Conservation (phyloP, 2,329 filamentous ascomycete species). For the Diaporthe ampelina region DNA sequence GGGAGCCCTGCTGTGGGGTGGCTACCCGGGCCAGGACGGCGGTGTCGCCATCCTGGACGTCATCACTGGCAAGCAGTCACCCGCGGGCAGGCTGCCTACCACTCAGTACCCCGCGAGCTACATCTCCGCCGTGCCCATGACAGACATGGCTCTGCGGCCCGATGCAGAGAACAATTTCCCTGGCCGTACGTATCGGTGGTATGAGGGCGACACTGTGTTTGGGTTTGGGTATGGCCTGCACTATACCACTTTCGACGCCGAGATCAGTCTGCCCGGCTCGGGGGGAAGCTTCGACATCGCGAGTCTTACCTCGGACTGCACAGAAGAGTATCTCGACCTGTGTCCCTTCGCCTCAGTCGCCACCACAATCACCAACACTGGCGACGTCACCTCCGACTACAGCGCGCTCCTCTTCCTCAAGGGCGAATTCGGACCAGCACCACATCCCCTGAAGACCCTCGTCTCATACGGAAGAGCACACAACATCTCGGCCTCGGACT, state of each 20-base stretch:
- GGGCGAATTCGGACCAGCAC: constrained; percentile 60
- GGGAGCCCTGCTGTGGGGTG: constrained; percentile 67
- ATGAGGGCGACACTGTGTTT: constrained; percentile 61
- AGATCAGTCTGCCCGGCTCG: constrained; percentile 44
- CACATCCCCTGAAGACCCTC: constrained; percentile 66
- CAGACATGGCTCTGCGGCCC: constrained; percentile 67
- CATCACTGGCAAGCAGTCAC: constrained; percentile 62
- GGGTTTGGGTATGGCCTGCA: constrained; percentile 70
- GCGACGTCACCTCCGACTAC: constrained; percentile 63
- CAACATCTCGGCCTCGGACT: constrained; percentile 52
- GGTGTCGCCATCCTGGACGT: constrained; percentile 68
- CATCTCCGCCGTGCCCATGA: constrained; percentile 63
- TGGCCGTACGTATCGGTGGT: constrained; percentile 73
- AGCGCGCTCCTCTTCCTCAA: constrained; percentile 65
- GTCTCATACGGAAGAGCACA: constrained; percentile 63
- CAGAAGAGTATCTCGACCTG: constrained; percentile 55
- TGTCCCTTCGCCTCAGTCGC: constrained; percentile 58
- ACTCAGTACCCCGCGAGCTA: constrained; percentile 70
- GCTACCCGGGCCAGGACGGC: constrained; percentile 72
- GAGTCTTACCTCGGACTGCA: constrained; percentile 51
- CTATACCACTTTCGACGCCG: constrained; percentile 66
- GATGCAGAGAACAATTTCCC: constrained; percentile 52
- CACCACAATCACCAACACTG: constrained; percentile 63
- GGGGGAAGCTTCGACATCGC: constrained; percentile 51
- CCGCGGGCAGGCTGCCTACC: constrained; percentile 67